Conservation (phyloP, 768 basidiomycete species). For the Psilocybe sp. region DNA sequence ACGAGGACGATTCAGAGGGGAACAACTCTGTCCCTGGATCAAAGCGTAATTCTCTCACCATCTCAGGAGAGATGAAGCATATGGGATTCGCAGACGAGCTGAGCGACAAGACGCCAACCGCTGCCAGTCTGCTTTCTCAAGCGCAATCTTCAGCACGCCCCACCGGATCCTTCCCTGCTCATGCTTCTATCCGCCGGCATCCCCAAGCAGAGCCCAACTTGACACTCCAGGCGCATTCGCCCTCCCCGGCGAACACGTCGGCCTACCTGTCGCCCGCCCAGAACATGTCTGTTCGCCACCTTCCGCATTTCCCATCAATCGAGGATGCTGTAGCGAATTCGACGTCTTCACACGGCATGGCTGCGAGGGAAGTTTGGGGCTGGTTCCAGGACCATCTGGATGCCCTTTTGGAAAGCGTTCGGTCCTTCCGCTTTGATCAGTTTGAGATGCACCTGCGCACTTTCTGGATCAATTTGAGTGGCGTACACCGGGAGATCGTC, state of each 20-base stretch:
- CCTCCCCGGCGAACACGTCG: constrained; percentile 43
- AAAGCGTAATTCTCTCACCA: constrained; percentile 71
- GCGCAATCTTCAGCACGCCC: constrained; percentile 69
- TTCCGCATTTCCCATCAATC: constrained; percentile 81
- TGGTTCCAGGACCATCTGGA: constrained; percentile 94
- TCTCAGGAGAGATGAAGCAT: constrained; percentile 63
- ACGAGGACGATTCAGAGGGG: constrained; percentile 84
- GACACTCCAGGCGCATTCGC: constrained; percentile 55
- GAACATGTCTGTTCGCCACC: constrained; percentile 65
- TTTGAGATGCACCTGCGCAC: constrained; percentile 84
- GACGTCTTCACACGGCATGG: constrained; percentile 72
- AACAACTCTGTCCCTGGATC: constrained; percentile 58
- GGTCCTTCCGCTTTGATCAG: constrained; percentile 81
- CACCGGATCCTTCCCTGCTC: constrained; percentile 56
- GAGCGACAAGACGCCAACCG: constrained; percentile 86
- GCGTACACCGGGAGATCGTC: constrained; percentile 81
- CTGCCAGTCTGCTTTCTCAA: constrained; percentile 71
- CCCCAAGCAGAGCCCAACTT: constrained; percentile 56
- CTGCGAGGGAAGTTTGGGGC: constrained; percentile 84
- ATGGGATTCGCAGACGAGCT: constrained; percentile 59
- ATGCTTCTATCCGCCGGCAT: constrained; percentile 78
- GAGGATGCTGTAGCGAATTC: constrained; percentile 79
- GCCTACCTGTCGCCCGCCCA: constrained; percentile 51
- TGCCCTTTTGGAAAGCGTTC: constrained; percentile 72
- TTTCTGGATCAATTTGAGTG: constrained; percentile 78